Evolutionary conservation across 2,329 filamentous ascomycete species (phyloP).

Genomic region (Aureobasidium sp.): DNA sequence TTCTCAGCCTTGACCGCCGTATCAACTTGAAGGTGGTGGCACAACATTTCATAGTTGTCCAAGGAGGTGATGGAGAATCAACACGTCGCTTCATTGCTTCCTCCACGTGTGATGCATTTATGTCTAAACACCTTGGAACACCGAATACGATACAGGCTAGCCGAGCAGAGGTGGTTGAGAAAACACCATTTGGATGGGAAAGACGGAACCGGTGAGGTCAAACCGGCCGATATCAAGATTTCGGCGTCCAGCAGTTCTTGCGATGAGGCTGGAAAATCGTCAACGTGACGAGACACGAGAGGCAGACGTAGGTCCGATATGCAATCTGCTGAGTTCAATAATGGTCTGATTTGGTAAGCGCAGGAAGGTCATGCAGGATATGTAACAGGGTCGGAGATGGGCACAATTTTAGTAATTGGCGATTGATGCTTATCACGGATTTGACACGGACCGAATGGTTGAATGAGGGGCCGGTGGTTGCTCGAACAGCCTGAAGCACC

Average conservation of each 20-base stretch:
- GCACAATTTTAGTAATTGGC: conserved; percentile 8
- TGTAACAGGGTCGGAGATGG: neutral
- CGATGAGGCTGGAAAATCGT: neutral
- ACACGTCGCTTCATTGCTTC: neutral
- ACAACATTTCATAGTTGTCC: neutral
- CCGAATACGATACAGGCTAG: neutral
- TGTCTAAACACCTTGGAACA: neutral
- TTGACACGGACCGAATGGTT: conserved; percentile 8
- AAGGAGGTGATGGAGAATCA: neutral
- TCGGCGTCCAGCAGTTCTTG: neutral
- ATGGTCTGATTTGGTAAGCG: neutral
- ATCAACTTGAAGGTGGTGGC: neutral
- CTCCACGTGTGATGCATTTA: neutral
- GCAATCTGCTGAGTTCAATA: neutral
- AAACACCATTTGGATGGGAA: neutral
- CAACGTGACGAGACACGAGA: neutral
- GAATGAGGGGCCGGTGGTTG: conserved; percentile 5
- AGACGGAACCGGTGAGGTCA: neutral
- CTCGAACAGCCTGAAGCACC: neutral
- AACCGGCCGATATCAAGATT: neutral
- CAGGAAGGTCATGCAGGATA: neutral
- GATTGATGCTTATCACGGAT: conserved; percentile 1
- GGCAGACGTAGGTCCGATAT: neutral
- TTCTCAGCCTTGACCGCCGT: neutral
- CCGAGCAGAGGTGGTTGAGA: neutral